A percentile compares a stretch with the other conserved stretches of the same genome.
These are phyloP conservation scores for Tetradesmus obliquus DNA, from an alignment of 139 green algal species.

Conservation along the genomic window DNA sequence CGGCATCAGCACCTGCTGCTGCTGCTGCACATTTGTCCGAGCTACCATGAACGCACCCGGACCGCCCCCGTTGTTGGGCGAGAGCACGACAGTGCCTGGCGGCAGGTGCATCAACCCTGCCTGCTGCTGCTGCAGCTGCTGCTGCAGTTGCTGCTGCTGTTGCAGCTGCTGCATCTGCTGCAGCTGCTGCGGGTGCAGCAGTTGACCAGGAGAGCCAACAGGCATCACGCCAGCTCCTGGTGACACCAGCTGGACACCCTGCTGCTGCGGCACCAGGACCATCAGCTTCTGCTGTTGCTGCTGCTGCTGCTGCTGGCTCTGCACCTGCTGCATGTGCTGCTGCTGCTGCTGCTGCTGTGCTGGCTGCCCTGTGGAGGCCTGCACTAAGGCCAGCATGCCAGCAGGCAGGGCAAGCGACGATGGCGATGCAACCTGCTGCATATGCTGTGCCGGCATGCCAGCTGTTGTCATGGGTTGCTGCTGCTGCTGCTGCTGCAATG, in stretches of 20 bases:
- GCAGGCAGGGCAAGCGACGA: background rate
- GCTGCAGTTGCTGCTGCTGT: background rate
- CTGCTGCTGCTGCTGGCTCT: conserved; percentile 5
- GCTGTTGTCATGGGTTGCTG: background rate
- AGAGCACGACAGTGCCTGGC: background rate
- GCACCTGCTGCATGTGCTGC: background rate
- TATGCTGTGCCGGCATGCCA: background rate
- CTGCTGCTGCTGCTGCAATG: background rate
- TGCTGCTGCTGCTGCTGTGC: background rate
- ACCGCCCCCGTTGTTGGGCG: background rate
- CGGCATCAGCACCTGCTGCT: background rate
- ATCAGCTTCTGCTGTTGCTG: background rate
- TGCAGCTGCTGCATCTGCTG: background rate
- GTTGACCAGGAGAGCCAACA: background rate
- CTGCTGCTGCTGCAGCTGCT: conserved; percentile 2
- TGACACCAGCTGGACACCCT: background rate
- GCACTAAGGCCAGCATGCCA: conserved; percentile 17
- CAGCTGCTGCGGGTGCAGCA: conserved; percentile 26
- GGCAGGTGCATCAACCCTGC: background rate
- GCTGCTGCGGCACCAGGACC: conserved; percentile 12
- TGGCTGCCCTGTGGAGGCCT: background rate
- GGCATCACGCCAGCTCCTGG: background rate
- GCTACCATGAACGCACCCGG: background rate
- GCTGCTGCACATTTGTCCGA: background rate
- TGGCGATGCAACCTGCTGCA: background rate